Conservation (phyloP, 2,329 filamentous ascomycete genomes). For the Alternaria dauci region DNA sequence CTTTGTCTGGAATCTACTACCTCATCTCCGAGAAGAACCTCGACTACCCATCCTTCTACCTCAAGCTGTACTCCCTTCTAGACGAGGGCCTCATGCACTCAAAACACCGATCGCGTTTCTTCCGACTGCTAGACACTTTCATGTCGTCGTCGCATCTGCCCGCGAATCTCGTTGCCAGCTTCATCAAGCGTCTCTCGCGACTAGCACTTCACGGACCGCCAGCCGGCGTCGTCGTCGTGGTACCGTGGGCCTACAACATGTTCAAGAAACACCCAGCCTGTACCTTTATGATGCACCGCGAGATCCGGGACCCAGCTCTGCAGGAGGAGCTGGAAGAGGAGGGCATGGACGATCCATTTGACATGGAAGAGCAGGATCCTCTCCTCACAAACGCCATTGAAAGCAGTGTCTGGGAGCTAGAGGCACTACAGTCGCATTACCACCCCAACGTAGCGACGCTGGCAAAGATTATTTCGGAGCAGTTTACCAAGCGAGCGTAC, state of each 20-base stretch:
- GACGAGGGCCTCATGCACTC: constrained; percentile 89
- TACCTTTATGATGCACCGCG: constrained; percentile 95
- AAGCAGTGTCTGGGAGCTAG: constrained; percentile 93
- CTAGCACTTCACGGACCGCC: constrained; percentile 89
- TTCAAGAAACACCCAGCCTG: constrained; percentile 88
- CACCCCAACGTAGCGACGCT: constrained; percentile 96
- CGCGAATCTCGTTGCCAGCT: constrained; percentile 88
- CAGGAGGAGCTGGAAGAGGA: constrained; percentile 68
- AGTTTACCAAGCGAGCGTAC: constrained; percentile 95
- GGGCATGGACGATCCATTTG: constrained; percentile 78
- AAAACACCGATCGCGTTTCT: constrained; percentile 91
- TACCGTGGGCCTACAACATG: constrained; percentile 96
- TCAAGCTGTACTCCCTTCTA: constrained; percentile 90
- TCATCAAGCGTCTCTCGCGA: constrained; percentile 90
- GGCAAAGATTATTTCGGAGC: constrained; percentile 91
- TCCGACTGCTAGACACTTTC: constrained; percentile 90
- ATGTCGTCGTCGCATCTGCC: constrained; percentile 91
- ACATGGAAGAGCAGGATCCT: constrained; percentile 78
- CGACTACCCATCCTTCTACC: constrained; percentile 94
- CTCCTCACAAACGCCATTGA: constrained; percentile 88
- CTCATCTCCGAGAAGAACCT: constrained; percentile 93
- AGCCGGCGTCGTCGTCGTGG: constrained; percentile 83
- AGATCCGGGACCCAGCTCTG: constrained; percentile 65
- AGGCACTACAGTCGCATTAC: constrained; percentile 89
- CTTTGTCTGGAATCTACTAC: constrained; percentile 92